Evolutionary conservation across 164 flowering plant species (phyloP), one percentile per base, ranked within the genome.

Genomic region (Stephania yunnanensis): DNA sequence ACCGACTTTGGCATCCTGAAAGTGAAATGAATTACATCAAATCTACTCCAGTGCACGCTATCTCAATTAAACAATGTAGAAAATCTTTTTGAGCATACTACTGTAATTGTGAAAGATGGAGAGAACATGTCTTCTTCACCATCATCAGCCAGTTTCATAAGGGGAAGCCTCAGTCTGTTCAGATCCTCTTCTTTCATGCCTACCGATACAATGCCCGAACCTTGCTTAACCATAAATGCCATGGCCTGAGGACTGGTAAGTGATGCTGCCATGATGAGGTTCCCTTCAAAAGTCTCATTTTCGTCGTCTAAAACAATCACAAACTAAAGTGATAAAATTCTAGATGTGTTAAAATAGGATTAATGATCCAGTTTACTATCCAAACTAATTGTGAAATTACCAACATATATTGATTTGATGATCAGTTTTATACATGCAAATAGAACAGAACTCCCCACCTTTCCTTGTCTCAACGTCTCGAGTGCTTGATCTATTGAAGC

Each of bases 221-320:
- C 97, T 76, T 93, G 85, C 78, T 80, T 90, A 22, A 93, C 79
- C 91, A 95, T 78, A 73, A 91, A 91, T 5, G 92, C 91, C 64
- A 93, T 69, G 36, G 87, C 82, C 63, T 75, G 29, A 2, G 94
- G 73, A 74, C 80, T 89, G 15, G 81, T 76, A 68, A 82, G 79
- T 71, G 87, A 85, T 69, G 97, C 99, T 70, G 92, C 97, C 97
- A 91, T 91, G 55, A 92, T 81, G 50, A 93, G 86, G 81, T 90
- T 85, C 74, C 97, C 99, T 86, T 90, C 95, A 42, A 81, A 74
- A 30, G 85, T 83, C 69, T 83, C 88, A 76, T 82, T 84, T 79
- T 92, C 95, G 88, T 93, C 97, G 79, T 91, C 95, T 78, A 92
- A 94, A 73, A 89, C 97, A 79, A 93, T 89, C 87, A 93, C 94